Evolutionary conservation across 2,329 filamentous ascomycete species (phyloP), one percentile per base, ranked within the genome.

Genomic region (Colletotrichum noveboracense): DNA sequence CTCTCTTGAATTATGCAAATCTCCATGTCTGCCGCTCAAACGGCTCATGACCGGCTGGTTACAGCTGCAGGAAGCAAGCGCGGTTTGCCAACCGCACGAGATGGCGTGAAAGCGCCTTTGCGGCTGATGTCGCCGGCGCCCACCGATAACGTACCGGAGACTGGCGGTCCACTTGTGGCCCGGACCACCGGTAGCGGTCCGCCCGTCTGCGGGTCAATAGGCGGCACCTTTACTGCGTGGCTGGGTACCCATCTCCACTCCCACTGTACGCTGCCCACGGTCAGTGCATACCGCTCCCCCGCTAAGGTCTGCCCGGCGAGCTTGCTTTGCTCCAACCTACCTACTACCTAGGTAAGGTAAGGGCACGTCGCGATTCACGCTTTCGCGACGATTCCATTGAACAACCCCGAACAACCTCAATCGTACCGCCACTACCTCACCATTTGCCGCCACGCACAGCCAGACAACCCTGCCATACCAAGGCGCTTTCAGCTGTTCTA

Each of bases 301-400:
- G 61, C 38, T 24, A 24, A 62, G 67, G 24, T 58, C n/a, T 26
- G 36, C 36, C 36, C 16, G 14, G 36, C 36, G 36, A 18, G 36
- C 36, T 38, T 34, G 61, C 43, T 48, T 26, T 71, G 38, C 36
- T 65, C 28, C 60, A 78, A 77, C 61, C 55, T 66, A 43, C 36
- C 36, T 38, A 43, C 18, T 36, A 28, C 28, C 28, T 14, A n/a
- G 9, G 38, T 43, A 43, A 43, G 38, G 38, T 43, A 32, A 38
- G 52, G 62, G 62, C 64, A 62, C 73, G 69, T 77, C 32, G 16
- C 83, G 61, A 55, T 69, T 62, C 21, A 38, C 58, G 48, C 61
- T 70, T 71, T 71, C 52, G 71, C 38, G 52, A 71, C 66, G 26
- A 55, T 56, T 66, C 62, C 61, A 58, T 52, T 32, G 52, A 48